Conservation (phyloP, 176 grass and related monocot genomes). For the Zizania latifolia region DNA sequence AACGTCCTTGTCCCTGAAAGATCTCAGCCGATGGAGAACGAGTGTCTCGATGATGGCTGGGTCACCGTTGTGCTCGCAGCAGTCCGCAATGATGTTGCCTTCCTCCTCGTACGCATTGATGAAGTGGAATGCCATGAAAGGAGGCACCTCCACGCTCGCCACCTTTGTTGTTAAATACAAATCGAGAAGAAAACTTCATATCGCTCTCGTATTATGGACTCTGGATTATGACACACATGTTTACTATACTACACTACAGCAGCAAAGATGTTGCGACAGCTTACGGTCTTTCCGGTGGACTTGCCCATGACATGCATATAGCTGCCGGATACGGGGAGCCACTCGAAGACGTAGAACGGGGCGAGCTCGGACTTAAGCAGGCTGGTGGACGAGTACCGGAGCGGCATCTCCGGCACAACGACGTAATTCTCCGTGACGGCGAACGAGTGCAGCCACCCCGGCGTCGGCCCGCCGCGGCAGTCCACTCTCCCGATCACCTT, state of each 20-base stretch:
- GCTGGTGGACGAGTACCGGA: conserved; percentile 47
- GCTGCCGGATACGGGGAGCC: conserved; percentile 43
- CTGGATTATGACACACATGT: neutral
- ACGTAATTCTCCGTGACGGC: conserved; percentile 49
- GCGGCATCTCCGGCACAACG: conserved; percentile 60
- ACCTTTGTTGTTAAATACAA: neutral
- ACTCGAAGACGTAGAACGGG: conserved; percentile 51
- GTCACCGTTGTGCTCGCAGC: conserved; percentile 59
- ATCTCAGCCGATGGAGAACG: conserved; percentile 41
- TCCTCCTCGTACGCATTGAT: conserved; percentile 69
- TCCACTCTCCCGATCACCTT: conserved; percentile 49
- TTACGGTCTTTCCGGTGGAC: conserved; percentile 59
- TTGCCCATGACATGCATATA: conserved; percentile 67
- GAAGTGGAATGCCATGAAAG: conserved; percentile 63
- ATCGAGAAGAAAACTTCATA: neutral
- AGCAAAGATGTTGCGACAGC: neutral
- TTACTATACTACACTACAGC: too few species aligned
- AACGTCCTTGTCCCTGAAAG: conserved; percentile 29
- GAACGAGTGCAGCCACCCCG: conserved; percentile 71
- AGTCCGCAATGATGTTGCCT: conserved; percentile 40
- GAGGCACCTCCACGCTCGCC: conserved; percentile 55
- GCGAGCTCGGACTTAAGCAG: conserved; percentile 39
- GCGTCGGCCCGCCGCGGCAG: conserved; percentile 44
- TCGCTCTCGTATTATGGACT: too few species aligned
- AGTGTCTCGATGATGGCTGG: conserved; percentile 45